phyloP scores from a whole-genome alignment of 345 rosid genomes.

The Litchi chinensis region DNA sequence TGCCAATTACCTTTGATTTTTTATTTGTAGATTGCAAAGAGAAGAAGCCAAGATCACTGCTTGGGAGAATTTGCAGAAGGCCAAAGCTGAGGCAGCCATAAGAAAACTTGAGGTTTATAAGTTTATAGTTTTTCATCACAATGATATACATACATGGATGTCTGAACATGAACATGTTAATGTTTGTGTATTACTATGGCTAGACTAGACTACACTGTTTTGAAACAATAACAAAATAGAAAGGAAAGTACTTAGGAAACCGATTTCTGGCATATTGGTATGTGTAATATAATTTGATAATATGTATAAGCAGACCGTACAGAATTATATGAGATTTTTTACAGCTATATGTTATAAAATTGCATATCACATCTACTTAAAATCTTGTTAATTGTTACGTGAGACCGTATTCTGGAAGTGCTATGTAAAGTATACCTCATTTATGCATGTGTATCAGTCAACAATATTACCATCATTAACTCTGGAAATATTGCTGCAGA shows the following conservation, averaged over 20 bases:
- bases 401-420: background rate
- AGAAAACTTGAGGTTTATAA: slow-evolving; percentile 79
- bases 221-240: background rate
- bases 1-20: background rate
- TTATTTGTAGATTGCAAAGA: slow-evolving; percentile 61
- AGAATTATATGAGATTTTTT: background rate
- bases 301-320: no score
- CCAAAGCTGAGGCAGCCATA: slow-evolving; percentile 97
- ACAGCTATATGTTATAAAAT: background rate
- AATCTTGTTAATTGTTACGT: background rate
- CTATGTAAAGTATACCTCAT: background rate
- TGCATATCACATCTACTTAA: background rate
- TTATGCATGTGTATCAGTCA: background rate
- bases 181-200: background rate
- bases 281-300: background rate
- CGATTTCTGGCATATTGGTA: background rate
- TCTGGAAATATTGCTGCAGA: slow-evolving; percentile 38
- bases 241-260: background rate
- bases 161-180: background rate
- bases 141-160: background rate
- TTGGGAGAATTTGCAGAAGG: slow-evolving; percentile 96
- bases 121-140: background rate
- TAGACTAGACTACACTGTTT: background rate
- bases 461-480: background rate
- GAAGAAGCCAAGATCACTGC: slow-evolving; percentile 93